A percentile compares a stretch with the other conserved stretches of the same genome.
phyloP scores from a whole-genome alignment of 2,329 filamentous ascomycete genomes.

The Fusarium cyanostomum region DNA sequence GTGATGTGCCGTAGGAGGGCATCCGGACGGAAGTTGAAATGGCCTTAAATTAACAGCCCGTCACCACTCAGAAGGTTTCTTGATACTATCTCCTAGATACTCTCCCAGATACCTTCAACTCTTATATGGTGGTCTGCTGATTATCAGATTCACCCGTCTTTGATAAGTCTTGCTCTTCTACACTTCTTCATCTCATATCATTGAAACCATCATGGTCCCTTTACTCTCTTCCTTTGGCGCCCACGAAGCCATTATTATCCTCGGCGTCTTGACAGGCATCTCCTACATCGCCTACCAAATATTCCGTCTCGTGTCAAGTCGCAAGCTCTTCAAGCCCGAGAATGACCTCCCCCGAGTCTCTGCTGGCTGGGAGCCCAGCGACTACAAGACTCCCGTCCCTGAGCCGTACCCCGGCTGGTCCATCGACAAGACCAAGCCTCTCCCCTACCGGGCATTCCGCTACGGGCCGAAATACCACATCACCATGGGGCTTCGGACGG shows the following conservation, averaged over 20 bases:
- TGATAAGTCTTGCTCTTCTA: neutral
- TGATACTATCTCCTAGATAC: neutral
- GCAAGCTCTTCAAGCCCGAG: conserved; percentile 6
- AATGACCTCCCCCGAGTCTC: conserved; percentile 26
- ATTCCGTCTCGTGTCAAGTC: conserved; percentile 11
- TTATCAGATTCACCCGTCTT: neutral
- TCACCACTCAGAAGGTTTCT: neutral
- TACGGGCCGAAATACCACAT: conserved; percentile 80
- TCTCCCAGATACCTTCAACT: neutral
- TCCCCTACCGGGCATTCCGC: conserved; percentile 81
- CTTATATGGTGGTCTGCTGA: too few species aligned
- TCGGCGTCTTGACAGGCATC: conserved; percentile 19
- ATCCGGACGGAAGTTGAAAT: conserved; percentile 11
- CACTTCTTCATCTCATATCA: neutral
- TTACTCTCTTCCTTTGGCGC: conserved; percentile 5
- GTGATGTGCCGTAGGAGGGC: neutral
- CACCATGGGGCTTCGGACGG: conserved; percentile 78
- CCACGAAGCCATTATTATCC: conserved; percentile 21
- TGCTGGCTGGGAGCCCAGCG: conserved; percentile 14
- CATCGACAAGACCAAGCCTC: conserved; percentile 72
- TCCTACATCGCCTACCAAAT: conserved; percentile 22
- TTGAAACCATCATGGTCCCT: conserved; percentile 5
- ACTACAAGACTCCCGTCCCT: conserved; percentile 68
- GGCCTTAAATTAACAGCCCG: too few species aligned
- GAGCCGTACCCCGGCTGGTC: conserved; percentile 75